Percentiles rank a stretch among this genome's conserved stretches.
phyloP scores from a whole-genome alignment of 768 basidiomycete species.

The Russula earlei region DNA sequence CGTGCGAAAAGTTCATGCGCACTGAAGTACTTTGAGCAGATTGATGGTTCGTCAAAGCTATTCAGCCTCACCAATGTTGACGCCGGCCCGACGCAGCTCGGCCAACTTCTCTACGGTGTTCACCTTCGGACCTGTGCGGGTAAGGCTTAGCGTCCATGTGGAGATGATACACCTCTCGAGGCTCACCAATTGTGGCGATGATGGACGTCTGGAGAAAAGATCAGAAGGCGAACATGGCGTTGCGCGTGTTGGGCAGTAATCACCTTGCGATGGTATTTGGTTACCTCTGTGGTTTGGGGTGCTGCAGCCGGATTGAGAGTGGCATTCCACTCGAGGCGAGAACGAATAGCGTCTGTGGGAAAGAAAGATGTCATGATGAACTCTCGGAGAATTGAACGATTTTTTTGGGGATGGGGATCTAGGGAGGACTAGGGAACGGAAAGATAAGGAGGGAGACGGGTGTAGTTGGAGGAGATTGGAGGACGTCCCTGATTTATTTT shows the following conservation, averaged over 20 bases:
- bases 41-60: background rate
- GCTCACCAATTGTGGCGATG: conserved; percentile 93
- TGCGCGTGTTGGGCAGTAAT: conserved; percentile 18
- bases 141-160: conserved; percentile 6
- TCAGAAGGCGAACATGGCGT: background rate
- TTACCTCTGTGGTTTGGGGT: conserved; percentile 62
- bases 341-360: conserved; percentile 35
- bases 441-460: background rate
- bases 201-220: conserved; percentile 69
- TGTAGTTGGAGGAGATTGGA: background rate
- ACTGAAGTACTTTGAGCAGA: conserved; percentile 39
- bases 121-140: conserved; percentile 73
- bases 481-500: background rate
- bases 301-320: conserved; percentile 65
- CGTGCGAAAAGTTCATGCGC: conserved; percentile 99
- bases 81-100: conserved; percentile 81
- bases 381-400: background rate
- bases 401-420: background rate
- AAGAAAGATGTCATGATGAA: conserved; percentile 17
- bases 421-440: background rate
- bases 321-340: conserved; percentile 91
- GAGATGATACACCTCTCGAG: background rate
- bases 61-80: conserved; percentile 84
- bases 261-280: conserved; percentile 89
- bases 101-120: conserved; percentile 84